Evolutionary conservation across 1,139 yeast species (phyloP), one percentile per base, ranked within the genome.

Genomic region (Suhomyces terraborum): DNA sequence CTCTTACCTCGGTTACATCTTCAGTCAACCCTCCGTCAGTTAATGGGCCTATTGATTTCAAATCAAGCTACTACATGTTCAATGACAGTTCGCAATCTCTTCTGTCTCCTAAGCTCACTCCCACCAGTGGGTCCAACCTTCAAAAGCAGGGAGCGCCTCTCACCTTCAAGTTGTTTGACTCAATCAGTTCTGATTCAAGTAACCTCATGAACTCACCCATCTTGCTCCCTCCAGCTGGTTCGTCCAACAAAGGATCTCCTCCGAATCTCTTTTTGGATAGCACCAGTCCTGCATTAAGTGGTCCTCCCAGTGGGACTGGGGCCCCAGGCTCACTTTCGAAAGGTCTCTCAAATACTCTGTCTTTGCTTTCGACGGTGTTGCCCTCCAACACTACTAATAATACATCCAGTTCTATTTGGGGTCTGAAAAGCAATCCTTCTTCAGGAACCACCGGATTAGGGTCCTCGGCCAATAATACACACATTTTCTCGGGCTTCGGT

Each of bases 201-300:
- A 40, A 40, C 9, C 30, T 49, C 35, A 43, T 45, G 27, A 53
- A 49, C 40, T 54, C 62, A 4, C 64, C 63, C 17, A 50, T 52
- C 29, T 45, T 53, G 42, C 42, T 48, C 22, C 53, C 53, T 32
- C 48, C 56, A 14, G 42, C 40, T 31, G 42, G 46, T 35, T 37
- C 51, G 3, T 44, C 54, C 25, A 45, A 43, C 27, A 56, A 49
- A 27, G 48, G 43, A 42, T 58, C 66, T n/a, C 66, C 67, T 7
- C 63, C 65, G 12, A 61, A 54, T 36, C 52, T 61, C 45, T 55
- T 59, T 36, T 51, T 59, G 38, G 48, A 53, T 27, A 54, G 53
- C 4, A 43, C 50, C 8, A 41, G 52, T 17, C 40, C 49, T 12
- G 31, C 48, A 10, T 42, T 43, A 32, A 44, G 37, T 33, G 42